These are phyloP conservation scores for Colletotrichum trifolii DNA, from an alignment of 2,329 filamentous ascomycete species.

Conservation along the genomic window DNA sequence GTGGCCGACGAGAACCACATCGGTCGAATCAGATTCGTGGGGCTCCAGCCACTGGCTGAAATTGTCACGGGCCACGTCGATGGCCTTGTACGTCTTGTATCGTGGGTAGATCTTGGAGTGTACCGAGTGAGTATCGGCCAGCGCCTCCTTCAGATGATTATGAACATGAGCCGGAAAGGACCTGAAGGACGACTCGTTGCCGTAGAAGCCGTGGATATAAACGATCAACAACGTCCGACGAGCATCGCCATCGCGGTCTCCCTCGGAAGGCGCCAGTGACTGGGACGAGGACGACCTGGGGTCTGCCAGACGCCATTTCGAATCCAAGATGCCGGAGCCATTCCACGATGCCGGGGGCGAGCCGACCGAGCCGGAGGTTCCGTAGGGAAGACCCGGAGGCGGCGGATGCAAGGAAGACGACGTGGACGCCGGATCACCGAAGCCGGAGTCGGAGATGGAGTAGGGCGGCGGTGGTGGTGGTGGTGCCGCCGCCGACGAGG, in stretches of 20 bases:
- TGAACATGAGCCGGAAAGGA: slow-evolving; percentile 92
- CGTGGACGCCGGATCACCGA: slow-evolving; percentile 23
- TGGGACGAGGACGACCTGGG: slow-evolving; percentile 60
- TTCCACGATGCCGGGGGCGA: neutral
- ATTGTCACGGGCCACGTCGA: slow-evolving; percentile 80
- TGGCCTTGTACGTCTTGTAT: slow-evolving; percentile 79
- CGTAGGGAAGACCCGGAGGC: slow-evolving; percentile 4
- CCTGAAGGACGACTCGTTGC: slow-evolving; percentile 86
- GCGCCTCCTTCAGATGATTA: slow-evolving; percentile 72
- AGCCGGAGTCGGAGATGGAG: slow-evolving; percentile 30
- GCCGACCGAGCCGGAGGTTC: slow-evolving; percentile 2
- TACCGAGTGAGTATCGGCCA: slow-evolving; percentile 80
- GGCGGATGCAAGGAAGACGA: slow-evolving; percentile 30
- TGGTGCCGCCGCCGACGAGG: slow-evolving; percentile 31
- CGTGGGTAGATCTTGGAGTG: slow-evolving; percentile 88
- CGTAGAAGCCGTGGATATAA: slow-evolving; percentile 92
- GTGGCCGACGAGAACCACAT: slow-evolving; percentile 86
- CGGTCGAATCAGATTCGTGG: slow-evolving; percentile 78
- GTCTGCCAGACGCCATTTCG: slow-evolving; percentile 46
- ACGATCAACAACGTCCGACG: slow-evolving; percentile 76
- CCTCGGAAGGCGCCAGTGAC: slow-evolving; percentile 46
- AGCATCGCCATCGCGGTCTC: slow-evolving; percentile 38
- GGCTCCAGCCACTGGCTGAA: slow-evolving; percentile 86
- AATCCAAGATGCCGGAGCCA: slow-evolving; percentile 16
- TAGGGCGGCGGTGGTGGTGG: slow-evolving; percentile 27